Percentiles rank a stretch among this genome's conserved stretches.
Evolutionary conservation across 805 yeast genomes (phyloP).

Genomic region (Ogataea nitratoaversa): DNA sequence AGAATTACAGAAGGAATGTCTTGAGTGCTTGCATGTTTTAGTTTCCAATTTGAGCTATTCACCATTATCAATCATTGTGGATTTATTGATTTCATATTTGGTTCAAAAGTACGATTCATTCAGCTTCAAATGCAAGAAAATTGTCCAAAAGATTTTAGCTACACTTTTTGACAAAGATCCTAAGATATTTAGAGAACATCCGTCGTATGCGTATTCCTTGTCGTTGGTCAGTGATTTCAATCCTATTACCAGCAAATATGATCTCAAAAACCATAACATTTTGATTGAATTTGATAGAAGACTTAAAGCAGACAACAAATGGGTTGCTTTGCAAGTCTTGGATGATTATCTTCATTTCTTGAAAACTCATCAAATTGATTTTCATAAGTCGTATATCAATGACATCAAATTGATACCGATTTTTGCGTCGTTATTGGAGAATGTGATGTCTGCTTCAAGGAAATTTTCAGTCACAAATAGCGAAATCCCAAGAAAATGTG

Average conservation of each 20-base stretch:
- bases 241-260: conserved; percentile 16
- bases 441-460: conserved; percentile 52
- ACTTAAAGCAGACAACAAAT: conserved; percentile 57
- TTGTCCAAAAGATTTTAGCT: conserved; percentile 50
- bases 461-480: conserved; percentile 46
- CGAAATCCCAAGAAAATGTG: conserved; percentile 53
- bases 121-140: conserved; percentile 40
- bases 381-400: conserved; percentile 41
- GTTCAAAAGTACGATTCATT: conserved; percentile 63
- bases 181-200: conserved; percentile 36
- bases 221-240: conserved; percentile 39
- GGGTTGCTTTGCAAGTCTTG: conserved; percentile 70
- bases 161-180: conserved; percentile 32
- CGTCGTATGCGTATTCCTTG: conserved; percentile 50
- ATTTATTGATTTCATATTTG: conserved; percentile 68
- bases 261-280: conserved; percentile 26
- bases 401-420: conserved; percentile 29
- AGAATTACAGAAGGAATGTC: conserved; percentile 55
- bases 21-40: conserved; percentile 65
- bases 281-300: conserved; percentile 53
- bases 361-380: conserved; percentile 43
- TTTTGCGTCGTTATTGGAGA: conserved; percentile 45
- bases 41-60: conserved; percentile 51
- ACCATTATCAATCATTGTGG: conserved; percentile 63
- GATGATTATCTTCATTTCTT: conserved; percentile 57